Evolutionary conservation across 768 basidiomycete genomes (phyloP), one percentile per base, ranked within the genome.

Genomic region (Vishniacozyma victoriae): DNA sequence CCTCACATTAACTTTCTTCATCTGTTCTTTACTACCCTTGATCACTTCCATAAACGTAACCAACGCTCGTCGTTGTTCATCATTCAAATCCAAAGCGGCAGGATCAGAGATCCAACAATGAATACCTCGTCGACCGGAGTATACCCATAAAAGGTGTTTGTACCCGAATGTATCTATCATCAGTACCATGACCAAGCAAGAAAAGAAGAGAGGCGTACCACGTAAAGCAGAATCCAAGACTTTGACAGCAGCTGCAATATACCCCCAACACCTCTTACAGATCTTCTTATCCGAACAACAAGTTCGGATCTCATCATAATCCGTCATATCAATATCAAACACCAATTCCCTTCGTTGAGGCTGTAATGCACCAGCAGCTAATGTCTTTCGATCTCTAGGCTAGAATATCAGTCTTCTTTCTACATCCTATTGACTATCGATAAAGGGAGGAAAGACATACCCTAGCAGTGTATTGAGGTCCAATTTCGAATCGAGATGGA

Each of bases 301-400:
- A 0, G 91, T 96, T 40, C 95, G 83, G 62, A 97, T 80, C 37
- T 83, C 77, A 69, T 99, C 93, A 74, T 97, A 99, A 74, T 99
- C 95, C 14, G 95, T 93, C 95, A 99, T 96, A 73, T 99, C 95
- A 69, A 99, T 96, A 81, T 99, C 95, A 69, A 99, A 95, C 0
- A 97, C 93, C 35, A 99, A 83, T 70, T 97, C 95, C 50, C 95
- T 84, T 55, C 81, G 79, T 26, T 80, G 69, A 0, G 95, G 90
- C 36, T 78, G 76, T 57, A 96, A 83, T 0, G 77, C 78, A 2
- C 75, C 73, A n/a, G 83, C 75, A 11, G 81, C 81, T 14, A 88
- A 76, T 0, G 86, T 84, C 64, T 92, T 92, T 68, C 81, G 85
- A 76, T 96, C 93, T 62, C 82, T 78, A 2, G 93, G 93, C 89